Base-by-base conservation (phyloP, 169 alveolate genomes). In the Plasmodium chabaudi region DNA sequence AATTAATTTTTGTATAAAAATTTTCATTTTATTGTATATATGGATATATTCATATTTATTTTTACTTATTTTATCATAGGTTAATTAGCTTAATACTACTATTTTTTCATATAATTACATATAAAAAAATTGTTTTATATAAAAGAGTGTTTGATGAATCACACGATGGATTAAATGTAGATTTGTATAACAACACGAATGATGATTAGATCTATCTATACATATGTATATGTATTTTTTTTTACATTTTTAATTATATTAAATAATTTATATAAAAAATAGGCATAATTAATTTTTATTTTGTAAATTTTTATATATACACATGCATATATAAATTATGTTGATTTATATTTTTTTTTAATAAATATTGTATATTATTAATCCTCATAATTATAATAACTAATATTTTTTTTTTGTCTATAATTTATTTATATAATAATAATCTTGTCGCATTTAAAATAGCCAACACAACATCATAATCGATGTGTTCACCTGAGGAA, bases 351-450 rank as follows among this genome's bases (percentile, higher is more conserved):
- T 34, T 3, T 47, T 70, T 17, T 21, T 69, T 19, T 46, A 69
- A 53, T 46, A 69, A 49, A 46, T 27, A 12, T 53, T 49, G 42
- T 69, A 9, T 49, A 68, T 34, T 19, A 42, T 68, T 27, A 7
- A 34, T 12, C 17, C 59, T 34, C 59, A 60, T 46, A 23, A 46
- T 47, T 55, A 25, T 53, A 34, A 34, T 34, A 34, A 34, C 42
- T 34, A 34, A 34, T 34, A 34, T 61, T 74, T 61, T 61, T 74
- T 74, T 74, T 74, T 74, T 74, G 88, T 74, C 65, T 19, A 19
- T 74, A 74, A 61, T 74, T 74, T 79, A 79, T 79, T 71, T 68
- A 65, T 79, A 79, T 49, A 79, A 79, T 42, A 79, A 79, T 61
- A 79, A 53, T 27, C 39, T 79, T 65, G 89, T 79, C 59, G 82